These are phyloP conservation scores for Nemania serpens DNA, from an alignment of 2,329 filamentous ascomycete genomes.

Conservation along the genomic window DNA sequence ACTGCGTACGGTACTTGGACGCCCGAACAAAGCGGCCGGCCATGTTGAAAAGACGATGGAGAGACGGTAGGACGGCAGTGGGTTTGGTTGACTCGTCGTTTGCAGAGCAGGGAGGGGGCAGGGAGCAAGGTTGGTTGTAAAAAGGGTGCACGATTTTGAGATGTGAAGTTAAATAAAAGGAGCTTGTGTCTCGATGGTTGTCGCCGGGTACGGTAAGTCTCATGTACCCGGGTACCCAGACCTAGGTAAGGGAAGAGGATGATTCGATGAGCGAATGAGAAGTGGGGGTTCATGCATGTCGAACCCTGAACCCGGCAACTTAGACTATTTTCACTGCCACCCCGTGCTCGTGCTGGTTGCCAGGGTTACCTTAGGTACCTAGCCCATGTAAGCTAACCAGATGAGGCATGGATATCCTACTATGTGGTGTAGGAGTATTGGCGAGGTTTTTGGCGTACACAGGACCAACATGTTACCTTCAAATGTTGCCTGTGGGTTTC, in stretches of 20 bases:
- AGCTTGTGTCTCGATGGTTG: slow-evolving; percentile 11
- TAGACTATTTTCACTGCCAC: background rate
- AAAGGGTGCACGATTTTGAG: slow-evolving; percentile 17
- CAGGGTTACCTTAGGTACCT: background rate
- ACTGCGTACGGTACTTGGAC: slow-evolving; percentile 67
- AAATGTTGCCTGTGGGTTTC: too few species aligned
- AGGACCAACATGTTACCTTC: too few species aligned
- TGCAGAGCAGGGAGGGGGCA: background rate
- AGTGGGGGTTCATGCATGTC: slow-evolving; percentile 21
- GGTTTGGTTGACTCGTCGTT: slow-evolving; percentile 1
- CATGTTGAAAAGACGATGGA: slow-evolving; percentile 47
- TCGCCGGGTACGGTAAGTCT: background rate
- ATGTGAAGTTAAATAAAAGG: slow-evolving; percentile 13
- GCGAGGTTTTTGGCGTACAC: too few species aligned
- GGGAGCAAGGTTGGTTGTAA: slow-evolving; percentile 7
- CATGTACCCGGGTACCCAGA: background rate
- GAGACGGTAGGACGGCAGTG: slow-evolving; percentile 1
- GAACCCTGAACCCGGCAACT: slow-evolving; percentile 20
- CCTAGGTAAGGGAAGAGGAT: slow-evolving; percentile 8
- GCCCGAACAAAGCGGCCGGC: slow-evolving; percentile 69
- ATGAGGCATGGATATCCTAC: too few species aligned
- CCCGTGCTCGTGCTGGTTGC: background rate
- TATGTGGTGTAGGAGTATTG: too few species aligned
- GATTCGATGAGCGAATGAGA: slow-evolving; percentile 18
- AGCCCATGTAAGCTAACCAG: too few species aligned